Evolutionary conservation across 768 basidiomycete species (phyloP).

Genomic region (Boletus vinaceobasis): DNA sequence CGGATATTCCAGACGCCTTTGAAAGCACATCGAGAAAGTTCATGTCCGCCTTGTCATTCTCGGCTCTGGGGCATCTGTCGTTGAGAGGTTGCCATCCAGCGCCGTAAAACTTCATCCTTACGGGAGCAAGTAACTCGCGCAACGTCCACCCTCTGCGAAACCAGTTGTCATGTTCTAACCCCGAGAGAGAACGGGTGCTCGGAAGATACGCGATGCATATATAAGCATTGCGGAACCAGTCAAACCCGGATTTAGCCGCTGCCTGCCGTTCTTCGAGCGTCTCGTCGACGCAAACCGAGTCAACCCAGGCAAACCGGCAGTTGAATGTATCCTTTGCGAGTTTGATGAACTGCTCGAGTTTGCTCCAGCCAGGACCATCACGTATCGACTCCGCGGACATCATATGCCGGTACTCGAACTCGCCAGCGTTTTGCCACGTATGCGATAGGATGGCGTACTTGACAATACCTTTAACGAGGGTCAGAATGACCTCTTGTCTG

Average conservation of each 20-base stretch:
- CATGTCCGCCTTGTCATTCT: conserved; percentile 6
- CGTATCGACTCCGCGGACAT: background rate
- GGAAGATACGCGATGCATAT: conserved; percentile 4
- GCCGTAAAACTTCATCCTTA: conserved; percentile 4
- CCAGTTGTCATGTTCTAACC: background rate
- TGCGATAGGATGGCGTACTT: conserved; percentile 7
- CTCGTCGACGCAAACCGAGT: background rate
- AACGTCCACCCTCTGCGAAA: conserved; percentile 3
- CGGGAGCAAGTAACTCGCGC: background rate
- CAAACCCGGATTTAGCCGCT: background rate
- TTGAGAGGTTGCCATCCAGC: conserved; percentile 8
- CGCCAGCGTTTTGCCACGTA: background rate
- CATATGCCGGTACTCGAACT: background rate
- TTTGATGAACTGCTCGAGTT: background rate
- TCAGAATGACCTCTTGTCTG: background rate
- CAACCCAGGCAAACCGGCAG: background rate
- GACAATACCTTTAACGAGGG: background rate
- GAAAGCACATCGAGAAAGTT: background rate
- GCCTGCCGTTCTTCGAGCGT: background rate
- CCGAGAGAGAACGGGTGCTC: background rate
- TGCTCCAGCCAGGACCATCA: conserved; percentile 4
- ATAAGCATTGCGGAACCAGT: conserved; percentile 6
- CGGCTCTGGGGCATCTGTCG: background rate
- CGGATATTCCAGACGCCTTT: conserved; percentile 3
- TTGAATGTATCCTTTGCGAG: background rate